Evolutionary conservation across 805 yeast genomes (phyloP).

Genomic region (Myxozyma geophila): DNA sequence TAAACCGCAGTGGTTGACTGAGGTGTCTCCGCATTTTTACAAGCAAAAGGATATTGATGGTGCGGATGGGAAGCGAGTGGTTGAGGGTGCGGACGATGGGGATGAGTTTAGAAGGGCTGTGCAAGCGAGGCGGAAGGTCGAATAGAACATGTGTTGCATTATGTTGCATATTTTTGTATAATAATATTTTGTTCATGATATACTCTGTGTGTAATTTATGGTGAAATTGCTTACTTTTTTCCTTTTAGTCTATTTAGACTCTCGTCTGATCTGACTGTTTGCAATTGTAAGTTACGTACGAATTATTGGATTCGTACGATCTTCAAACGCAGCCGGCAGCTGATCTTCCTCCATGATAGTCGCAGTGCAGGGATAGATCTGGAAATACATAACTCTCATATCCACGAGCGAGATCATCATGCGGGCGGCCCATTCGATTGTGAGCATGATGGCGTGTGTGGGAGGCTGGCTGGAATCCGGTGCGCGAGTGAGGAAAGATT

Average conservation of each 20-base stretch:
- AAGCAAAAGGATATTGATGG: slow-evolving; percentile 43
- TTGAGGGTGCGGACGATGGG: slow-evolving; percentile 7
- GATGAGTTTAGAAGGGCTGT: slow-evolving; percentile 12
- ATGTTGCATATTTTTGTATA: not conserved
- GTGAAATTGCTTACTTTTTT: too few relatives aligned
- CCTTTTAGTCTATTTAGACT: too few relatives aligned
- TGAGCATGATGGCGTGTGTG: slow-evolving; percentile 3
- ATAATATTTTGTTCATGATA: too few relatives aligned
- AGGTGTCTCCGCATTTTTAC: slow-evolving; percentile 50
- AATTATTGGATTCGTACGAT: not conserved
- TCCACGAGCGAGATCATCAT: slow-evolving; percentile 16
- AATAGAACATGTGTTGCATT: not conserved
- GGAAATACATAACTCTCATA: slow-evolving; percentile 19
- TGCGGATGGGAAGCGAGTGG: slow-evolving; percentile 4
- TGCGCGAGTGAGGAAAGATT: not conserved
- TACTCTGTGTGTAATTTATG: not conserved
- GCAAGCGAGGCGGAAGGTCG: slow-evolving; percentile 9
- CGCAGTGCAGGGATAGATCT: slow-evolving; percentile 19
- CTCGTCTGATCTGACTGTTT: not conserved
- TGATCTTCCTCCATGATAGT: slow-evolving; percentile 10
- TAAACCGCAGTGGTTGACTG: slow-evolving; percentile 80
- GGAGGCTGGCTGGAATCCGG: not conserved
- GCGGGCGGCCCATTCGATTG: slow-evolving; percentile 20
- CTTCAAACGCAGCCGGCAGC: not conserved
- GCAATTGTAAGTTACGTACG: not conserved